Base-by-base conservation (phyloP, 768 basidiomycete genomes). In the Megacollybia marginata region DNA sequence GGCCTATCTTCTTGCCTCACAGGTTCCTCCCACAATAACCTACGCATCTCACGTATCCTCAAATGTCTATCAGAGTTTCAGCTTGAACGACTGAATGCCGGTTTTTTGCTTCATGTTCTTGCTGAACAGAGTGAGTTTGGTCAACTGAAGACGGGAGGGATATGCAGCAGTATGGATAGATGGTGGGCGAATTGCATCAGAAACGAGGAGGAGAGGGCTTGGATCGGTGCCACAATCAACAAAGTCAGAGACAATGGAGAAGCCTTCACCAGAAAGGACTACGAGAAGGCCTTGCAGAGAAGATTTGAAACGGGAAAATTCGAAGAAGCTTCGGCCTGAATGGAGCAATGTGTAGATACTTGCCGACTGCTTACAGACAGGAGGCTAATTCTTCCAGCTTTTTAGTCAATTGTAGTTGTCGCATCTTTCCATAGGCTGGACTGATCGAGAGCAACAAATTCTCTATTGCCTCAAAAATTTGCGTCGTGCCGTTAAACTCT, bases 181-280 rank as follows among this genome's bases (percentile, higher is more conserved):
- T 89, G 83, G 82, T 88, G 86, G 86, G 78, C 79, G 16, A 84
- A 84, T 57, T 88, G 85, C 59, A 65, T 86, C 46, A 70, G 86
- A 52, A 72, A 82, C 54, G 71, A 74, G n/a, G 65, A 69, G 52
- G 82, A 85, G 53, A 69, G 85, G 54, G 59, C 64, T 20, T 82
- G 76, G 74, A 70, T 88, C 35, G 66, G 70, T 31, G 62, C 58
- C n/a, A 53, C 74, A 47, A 77, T 87, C 32, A 50, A 55, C 46
- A 73, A 69, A 47, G 82, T 79, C 36, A 75, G 85, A 47, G 52
- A 57, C 31, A 68, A 63, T 16, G 58, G 62, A 16, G 64, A 65
- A 19, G 62, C 73, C 20, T 86, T 84, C 59, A 81, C 82, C 16
- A 72, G 80, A 46, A 69, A 75, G 45, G 69, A 72, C 62, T 87